Evolutionary conservation across 495 filamentous ascomycete species (phyloP).

Genomic region (Rostrohypoxylon terebratum): DNA sequence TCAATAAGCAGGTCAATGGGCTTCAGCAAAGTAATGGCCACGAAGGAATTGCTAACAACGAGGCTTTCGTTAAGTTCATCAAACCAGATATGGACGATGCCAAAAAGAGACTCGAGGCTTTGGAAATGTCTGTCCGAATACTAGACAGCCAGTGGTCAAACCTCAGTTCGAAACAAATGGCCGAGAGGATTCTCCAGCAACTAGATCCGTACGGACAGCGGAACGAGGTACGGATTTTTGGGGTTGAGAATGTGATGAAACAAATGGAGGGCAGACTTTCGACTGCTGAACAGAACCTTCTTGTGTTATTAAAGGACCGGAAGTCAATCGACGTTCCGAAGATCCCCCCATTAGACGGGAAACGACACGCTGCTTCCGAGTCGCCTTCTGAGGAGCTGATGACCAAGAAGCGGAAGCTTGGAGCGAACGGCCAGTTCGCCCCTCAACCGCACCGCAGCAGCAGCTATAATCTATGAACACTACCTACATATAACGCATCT

Average conservation of each 20-base stretch:
- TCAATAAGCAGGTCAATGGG: conserved; percentile 1
- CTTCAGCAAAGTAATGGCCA: conserved; percentile 10
- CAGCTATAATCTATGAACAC: conserved; percentile 4
- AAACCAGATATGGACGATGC: conserved; percentile 25
- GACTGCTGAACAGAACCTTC: not conserved
- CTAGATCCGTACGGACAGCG: conserved; percentile 22
- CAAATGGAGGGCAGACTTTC: conserved; percentile 21
- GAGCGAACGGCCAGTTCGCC: conserved; percentile 8
- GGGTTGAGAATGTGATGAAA: conserved; percentile 13
- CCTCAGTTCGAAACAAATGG: conserved; percentile 42
- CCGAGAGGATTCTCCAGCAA: conserved; percentile 36
- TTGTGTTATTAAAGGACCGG: not conserved
- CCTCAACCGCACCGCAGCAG: conserved; percentile 1
- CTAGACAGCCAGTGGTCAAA: conserved; percentile 44
- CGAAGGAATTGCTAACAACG: not conserved
- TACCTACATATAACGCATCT: not conserved
- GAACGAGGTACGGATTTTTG: conserved; percentile 26
- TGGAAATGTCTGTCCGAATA: conserved; percentile 26
- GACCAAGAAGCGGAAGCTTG: conserved; percentile 33
- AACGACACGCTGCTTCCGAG: conserved; percentile 22
- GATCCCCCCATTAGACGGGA: not conserved
- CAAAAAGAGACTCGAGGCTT: conserved; percentile 20
- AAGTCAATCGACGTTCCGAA: not conserved
- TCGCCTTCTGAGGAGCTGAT: conserved; percentile 11
- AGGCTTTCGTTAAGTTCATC: not conserved